A percentile compares a stretch with the other conserved stretches of the same genome.
Evolutionary conservation across 495 filamentous ascomycete genomes (phyloP).

Genomic region (Trichoderma reesei): DNA sequence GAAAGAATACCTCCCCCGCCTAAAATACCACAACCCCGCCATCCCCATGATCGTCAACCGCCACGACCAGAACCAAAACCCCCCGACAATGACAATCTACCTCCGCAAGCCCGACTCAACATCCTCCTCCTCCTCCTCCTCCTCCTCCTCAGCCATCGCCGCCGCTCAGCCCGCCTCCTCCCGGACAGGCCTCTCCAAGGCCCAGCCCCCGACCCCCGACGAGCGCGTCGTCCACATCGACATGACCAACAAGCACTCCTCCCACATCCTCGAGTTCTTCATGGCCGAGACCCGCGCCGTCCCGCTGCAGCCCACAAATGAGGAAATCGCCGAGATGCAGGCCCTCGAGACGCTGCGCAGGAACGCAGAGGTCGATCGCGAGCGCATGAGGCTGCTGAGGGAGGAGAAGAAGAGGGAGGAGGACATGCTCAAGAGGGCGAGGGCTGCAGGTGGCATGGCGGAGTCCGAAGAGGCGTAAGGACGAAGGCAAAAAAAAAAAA

Average conservation of each 20-base stretch:
- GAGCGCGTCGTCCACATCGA: constrained; percentile 45
- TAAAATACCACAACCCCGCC: constrained; percentile 90
- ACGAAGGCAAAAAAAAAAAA: too few relatives aligned
- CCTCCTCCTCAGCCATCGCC: too few relatives aligned
- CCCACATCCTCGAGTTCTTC: constrained; percentile 59
- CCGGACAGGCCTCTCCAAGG: constrained; percentile 24
- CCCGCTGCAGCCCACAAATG: constrained; percentile 45
- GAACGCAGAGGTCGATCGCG: constrained; percentile 44
- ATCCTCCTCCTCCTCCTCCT: constrained; percentile 18
- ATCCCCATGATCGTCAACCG: constrained; percentile 74
- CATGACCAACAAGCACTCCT: constrained; percentile 50
- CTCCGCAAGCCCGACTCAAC: constrained; percentile 37
- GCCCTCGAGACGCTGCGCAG: constrained; percentile 49
- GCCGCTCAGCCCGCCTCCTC: constrained; percentile 28
- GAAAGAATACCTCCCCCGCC: constrained; percentile 65
- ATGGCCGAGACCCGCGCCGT: constrained; percentile 58
- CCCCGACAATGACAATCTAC: constrained; percentile 66
- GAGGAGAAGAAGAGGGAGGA: constrained; percentile 57
- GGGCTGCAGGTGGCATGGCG: constrained; percentile 9
- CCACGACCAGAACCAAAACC: constrained; percentile 43
- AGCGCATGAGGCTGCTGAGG: constrained; percentile 49
- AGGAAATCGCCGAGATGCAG: constrained; percentile 49
- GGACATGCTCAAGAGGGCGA: constrained; percentile 22
- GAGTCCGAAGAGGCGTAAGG: constrained; percentile 7
- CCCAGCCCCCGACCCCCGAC: constrained; percentile 31